Evolutionary conservation across 139 green algal genomes (phyloP).

Genomic region (Spirogloea muscicola): DNA sequence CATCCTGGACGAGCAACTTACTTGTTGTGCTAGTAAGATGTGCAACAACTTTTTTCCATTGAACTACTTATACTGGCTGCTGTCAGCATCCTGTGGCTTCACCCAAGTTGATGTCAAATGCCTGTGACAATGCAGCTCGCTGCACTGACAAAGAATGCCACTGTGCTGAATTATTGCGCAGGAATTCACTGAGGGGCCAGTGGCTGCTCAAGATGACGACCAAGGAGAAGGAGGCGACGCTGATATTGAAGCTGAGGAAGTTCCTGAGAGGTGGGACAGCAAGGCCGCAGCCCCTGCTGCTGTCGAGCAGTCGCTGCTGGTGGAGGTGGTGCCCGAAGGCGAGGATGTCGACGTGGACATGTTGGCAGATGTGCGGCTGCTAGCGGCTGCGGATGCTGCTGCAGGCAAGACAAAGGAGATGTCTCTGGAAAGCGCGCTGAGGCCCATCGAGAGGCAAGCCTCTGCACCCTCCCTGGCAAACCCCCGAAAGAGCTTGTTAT

Average conservation of each 20-base stretch:
- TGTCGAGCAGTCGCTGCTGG: background rate
- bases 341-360: conserved; percentile 41
- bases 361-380: conserved; percentile 36
- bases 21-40: no score
- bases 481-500: conserved; percentile 19
- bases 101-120: no score
- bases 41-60: no score
- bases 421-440: conserved; percentile 29
- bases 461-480: background rate
- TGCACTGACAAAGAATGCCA: no score
- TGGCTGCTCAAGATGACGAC: conserved; percentile 13
- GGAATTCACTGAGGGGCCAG: conserved; percentile 28
- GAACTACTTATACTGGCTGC: no score
- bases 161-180: no score
- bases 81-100: no score
- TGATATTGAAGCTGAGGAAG: background rate
- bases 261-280: background rate
- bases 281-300: background rate
- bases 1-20: no score
- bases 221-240: conserved; percentile 1
- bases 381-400: conserved; percentile 37
- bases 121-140: no score
- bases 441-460: conserved; percentile 42
- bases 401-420: background rate
- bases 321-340: background rate